phyloP scores from a whole-genome alignment of 148 eudicot genomes.

The Silene uniflora region DNA sequence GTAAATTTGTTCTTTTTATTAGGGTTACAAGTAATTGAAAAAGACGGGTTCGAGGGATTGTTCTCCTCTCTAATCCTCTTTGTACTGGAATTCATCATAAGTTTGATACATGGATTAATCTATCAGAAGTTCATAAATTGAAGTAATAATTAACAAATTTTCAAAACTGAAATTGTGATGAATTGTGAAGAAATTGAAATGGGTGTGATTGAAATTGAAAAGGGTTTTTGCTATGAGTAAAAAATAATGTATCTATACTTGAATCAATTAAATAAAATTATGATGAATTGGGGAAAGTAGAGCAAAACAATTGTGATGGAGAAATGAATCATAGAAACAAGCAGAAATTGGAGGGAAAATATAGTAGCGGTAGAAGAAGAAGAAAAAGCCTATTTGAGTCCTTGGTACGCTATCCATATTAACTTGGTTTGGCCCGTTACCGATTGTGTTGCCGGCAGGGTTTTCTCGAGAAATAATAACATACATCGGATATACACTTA shows the following conservation, averaged over 20 bases:
- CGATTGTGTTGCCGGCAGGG: no score
- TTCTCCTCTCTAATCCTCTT: conserved; percentile 15
- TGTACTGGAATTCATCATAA: conserved; percentile 1
- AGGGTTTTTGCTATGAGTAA: neutral
- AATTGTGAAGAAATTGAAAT: neutral
- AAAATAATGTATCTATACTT: neutral
- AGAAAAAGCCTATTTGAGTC: neutral
- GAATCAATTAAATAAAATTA: neutral
- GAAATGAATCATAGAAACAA: neutral
- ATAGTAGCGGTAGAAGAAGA: neutral
- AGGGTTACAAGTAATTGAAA: neutral
- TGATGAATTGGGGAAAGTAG: no score
- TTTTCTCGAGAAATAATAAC: no score
- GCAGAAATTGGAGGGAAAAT: conserved; percentile 17
- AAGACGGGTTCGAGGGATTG: neutral
- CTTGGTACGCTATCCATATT: neutral
- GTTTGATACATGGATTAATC: neutral
- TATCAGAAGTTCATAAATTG: neutral
- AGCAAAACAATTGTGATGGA: neutral
- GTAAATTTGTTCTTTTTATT: conserved; percentile 13
- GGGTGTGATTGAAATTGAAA: neutral
- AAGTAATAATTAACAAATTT: neutral
- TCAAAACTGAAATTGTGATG: neutral
- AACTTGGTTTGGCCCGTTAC: neutral
- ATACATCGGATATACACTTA: no score